Evolutionary conservation across 2,329 filamentous ascomycete genomes (phyloP), one percentile per base, ranked within the genome.

Genomic region (Moelleriella libera): DNA sequence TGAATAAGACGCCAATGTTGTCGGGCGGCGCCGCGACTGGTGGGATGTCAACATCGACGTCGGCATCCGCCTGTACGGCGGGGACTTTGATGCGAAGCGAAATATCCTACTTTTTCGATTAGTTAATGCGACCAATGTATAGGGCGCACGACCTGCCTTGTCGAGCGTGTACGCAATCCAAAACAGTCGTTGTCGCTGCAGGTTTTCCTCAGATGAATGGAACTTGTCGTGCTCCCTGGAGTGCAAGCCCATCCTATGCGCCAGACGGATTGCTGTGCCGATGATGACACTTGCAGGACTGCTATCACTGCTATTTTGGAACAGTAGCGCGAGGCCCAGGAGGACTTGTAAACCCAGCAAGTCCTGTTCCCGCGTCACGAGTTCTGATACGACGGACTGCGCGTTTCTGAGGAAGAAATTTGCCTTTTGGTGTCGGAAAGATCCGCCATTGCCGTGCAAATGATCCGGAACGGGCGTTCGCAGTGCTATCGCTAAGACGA

Each of bases 141-240:
- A 21, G 21, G 21, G 21, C 21, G 21, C 21, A 21, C 21, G 21
- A 21, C 21, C 32, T 37, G 67, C 65, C 55, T 68, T 69, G 47
- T 69, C 67, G 5, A 68, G 52, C 4, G 53, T 54, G 39, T 69
- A 69, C 3, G 63, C 62, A 6, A 68, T 59, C 67, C 66, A 69
- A 42, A 69, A 69, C 2, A 69, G 56, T 0, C 65, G 56, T 3
- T 56, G 56, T 30, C 66, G 54, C 31, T 68, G 63, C n/a, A 59
- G 55, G 2, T 56, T 57, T 4, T 66, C 59, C 0, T 60, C 59
- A 0, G 57, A 51, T 0, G 61, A 45, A 10, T 60, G 61, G 0
- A 49, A 47, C 9, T 54, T 48, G 0, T 54, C 48, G 0, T 57
- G 50, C 1, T 57, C 49, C 14, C 59, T 58, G 1, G 61, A 56